A percentile compares a stretch with the other conserved stretches of the same genome.
Evolutionary conservation across 192 early-diverging fungal genomes (phyloP).

Genomic region (Umbelopsis vinacea): DNA sequence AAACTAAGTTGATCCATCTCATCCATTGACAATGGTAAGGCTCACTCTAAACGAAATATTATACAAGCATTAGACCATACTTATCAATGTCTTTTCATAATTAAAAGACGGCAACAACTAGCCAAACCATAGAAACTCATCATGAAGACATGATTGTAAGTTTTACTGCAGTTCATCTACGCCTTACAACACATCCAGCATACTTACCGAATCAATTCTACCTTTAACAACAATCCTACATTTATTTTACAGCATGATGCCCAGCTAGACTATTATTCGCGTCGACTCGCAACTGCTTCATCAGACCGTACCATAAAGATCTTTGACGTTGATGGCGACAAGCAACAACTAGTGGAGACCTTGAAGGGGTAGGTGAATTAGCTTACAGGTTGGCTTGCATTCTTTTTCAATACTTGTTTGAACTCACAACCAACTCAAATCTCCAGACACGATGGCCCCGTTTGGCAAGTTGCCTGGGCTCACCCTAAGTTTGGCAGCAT

Average conservation of each 20-base stretch:
- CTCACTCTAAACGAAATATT: not conserved
- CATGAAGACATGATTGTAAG: constrained; percentile 91
- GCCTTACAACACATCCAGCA: not conserved
- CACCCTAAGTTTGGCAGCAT: constrained; percentile 98
- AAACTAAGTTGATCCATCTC: not conserved
- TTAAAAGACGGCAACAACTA: constrained; percentile 25
- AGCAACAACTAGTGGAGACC: constrained; percentile 67
- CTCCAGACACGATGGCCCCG: constrained; percentile 90
- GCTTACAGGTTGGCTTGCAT: not conserved
- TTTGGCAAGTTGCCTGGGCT: constrained; percentile 99
- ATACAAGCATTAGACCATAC: not conserved
- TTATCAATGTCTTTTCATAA: not conserved
- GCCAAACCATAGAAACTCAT: constrained; percentile 77
- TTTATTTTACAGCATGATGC: constrained; percentile 59
- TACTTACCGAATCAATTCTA: not conserved
- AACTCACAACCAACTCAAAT: not conserved
- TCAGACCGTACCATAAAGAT: constrained; percentile 94
- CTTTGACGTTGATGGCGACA: constrained; percentile 86
- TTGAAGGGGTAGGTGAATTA: constrained; percentile 65
- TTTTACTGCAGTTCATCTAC: not conserved
- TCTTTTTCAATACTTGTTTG: not conserved
- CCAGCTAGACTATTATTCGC: constrained; percentile 70
- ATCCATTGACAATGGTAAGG: constrained; percentile 20
- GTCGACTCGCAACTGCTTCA: constrained; percentile 96
- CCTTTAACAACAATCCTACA: too few species aligned